phyloP scores from a whole-genome alignment of 2,329 filamentous ascomycete species.

The Colletotrichum eleusines region DNA sequence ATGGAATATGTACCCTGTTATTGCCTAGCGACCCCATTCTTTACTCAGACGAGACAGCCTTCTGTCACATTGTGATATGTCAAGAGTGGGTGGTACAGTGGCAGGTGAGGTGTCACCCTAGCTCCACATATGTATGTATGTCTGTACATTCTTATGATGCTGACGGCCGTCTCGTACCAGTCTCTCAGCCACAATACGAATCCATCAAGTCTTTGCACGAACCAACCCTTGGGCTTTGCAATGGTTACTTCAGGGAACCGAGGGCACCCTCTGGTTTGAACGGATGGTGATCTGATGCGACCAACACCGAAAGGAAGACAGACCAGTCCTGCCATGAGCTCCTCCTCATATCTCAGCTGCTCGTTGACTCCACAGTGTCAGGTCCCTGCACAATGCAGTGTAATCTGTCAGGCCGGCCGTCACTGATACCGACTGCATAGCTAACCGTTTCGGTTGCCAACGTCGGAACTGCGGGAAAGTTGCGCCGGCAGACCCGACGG shows the following conservation, averaged over 20 bases:
- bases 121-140: conserved; percentile 4
- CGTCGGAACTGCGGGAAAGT: conserved; percentile 40
- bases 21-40: conserved; percentile 27
- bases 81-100: conserved; percentile 24
- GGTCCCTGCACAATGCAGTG: conserved; percentile 41
- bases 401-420: conserved; percentile 31
- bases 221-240: neutral
- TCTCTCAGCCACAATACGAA: conserved; percentile 14
- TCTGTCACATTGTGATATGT: conserved; percentile 38
- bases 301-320: conserved; percentile 27
- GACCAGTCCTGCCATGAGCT: conserved; percentile 28
- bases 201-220: neutral
- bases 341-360: conserved; percentile 35
- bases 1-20: conserved; percentile 35
- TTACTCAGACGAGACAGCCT: conserved; percentile 12
- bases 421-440: conserved; percentile 28
- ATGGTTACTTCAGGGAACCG: neutral
- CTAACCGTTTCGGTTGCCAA: conserved; percentile 32
- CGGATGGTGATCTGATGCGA: conserved; percentile 37
- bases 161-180: conserved; percentile 26
- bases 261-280: conserved; percentile 13
- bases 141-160: conserved; percentile 13
- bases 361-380: conserved; percentile 26
- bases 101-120: conserved; percentile 25
- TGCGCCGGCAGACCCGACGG: conserved; percentile 39